Base-by-base conservation (phyloP, 306 rosid species). In the Oxytropis ochrocephala region DNA sequence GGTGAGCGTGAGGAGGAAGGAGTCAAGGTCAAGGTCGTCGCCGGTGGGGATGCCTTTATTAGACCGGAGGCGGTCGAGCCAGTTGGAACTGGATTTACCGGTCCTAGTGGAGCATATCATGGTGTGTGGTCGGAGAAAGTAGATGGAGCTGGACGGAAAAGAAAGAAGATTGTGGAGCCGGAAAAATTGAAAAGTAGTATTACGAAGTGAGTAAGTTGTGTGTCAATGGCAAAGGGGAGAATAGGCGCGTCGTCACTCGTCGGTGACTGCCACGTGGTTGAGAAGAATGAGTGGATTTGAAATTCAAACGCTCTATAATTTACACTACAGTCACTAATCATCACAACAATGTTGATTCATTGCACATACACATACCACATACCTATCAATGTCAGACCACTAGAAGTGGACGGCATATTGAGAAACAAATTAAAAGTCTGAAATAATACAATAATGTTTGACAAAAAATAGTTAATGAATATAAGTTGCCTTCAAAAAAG, bases 21-120 rank as follows among this genome's bases (percentile, higher is more conserved):
- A 82, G 44, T 84, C 96, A 32, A 88, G 96, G 80, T 78, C 87
- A 8, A 69, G 82, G 55, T 81, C 46, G 49, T 88, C 86, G 70
- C 70, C 83, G 81, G 87, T 67, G 0, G 96, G 91, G 69, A 94
- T 76, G 42, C 97, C 99, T 67, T 84, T 91, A 76, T 36, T 87
- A 76, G 92, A 88, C 12, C 97, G 92, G 69, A 94, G 97, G 2
- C 99, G 92, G 84, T 88, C 92, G 50, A 94, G 88, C 99, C 96
- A 93, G 70, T 80, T 88, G 0, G 87, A 78, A 51, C 81, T 80
- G 84, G 92, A 73, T 76, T 89, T 89, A 3, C 62, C 73, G 80
- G 83, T 74, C 5, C 83, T 91, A 9, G 65, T 69, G 4, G 96
- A 87, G 74, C 89, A 87, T 80, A 87, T 85, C 98, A 92, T 92